Evolutionary conservation across 2,329 filamentous ascomycete species (phyloP).

Genomic region (Onygenales sp.): DNA sequence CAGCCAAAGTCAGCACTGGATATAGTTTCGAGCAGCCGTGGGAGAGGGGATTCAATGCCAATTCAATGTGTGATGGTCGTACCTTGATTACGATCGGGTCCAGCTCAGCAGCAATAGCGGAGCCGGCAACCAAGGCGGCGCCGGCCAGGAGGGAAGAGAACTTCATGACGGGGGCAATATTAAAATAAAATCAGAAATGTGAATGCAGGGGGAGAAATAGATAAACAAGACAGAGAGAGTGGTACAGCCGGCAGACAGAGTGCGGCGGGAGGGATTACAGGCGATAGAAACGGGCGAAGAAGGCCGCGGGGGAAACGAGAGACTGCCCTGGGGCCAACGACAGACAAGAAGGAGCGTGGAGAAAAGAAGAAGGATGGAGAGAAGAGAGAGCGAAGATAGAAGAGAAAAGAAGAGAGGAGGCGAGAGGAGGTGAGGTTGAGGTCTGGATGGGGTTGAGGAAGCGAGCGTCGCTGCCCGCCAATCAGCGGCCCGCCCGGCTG

Average conservation of each 20-base stretch:
- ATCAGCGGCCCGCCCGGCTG: background rate
- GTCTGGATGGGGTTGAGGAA: background rate
- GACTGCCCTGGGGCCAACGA: background rate
- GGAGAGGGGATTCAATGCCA: background rate
- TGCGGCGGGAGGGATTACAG: background rate
- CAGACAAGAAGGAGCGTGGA: slow-evolving; percentile 4
- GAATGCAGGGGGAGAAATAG: slow-evolving; percentile 7
- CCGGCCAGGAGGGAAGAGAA: slow-evolving; percentile 40
- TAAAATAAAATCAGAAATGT: background rate
- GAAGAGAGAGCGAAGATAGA: background rate
- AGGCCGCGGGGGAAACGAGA: too few relatives aligned
- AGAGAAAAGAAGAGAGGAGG: background rate
- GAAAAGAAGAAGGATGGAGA: slow-evolving; percentile 4
- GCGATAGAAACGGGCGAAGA: too few relatives aligned
- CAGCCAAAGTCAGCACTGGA: slow-evolving; percentile 8
- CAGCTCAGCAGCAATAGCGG: slow-evolving; percentile 42
- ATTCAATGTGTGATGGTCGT: slow-evolving; percentile 8
- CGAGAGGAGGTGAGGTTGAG: background rate
- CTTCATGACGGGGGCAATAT: slow-evolving; percentile 42
- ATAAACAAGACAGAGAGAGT: slow-evolving; percentile 3
- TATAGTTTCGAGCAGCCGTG: background rate
- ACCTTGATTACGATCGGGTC: slow-evolving; percentile 57
- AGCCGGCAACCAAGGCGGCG: slow-evolving; percentile 43
- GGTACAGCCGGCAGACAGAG: background rate
- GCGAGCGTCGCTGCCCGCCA: slow-evolving; percentile 1